Conservation (phyloP, 257 asterid species). For the Craterostigma plantagineum region DNA sequence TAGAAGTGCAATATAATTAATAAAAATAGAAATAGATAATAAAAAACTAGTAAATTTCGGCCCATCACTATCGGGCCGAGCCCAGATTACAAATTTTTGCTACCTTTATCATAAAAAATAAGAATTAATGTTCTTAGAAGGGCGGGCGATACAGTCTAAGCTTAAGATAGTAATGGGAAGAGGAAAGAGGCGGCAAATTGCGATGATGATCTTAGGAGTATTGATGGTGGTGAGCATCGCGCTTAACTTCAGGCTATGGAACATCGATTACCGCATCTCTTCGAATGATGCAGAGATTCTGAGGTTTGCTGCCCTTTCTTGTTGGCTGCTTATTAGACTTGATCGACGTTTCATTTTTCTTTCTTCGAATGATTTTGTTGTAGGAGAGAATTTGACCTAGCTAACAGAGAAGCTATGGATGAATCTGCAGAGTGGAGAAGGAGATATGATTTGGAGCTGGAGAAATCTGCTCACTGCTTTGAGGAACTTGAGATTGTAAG, state of each 20-base stretch:
- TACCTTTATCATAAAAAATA: no score
- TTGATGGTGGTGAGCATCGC: slow-evolving; percentile 49
- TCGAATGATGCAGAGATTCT: slow-evolving; percentile 37
- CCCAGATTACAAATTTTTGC: no score
- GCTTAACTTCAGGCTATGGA: slow-evolving; percentile 65
- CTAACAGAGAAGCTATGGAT: slow-evolving; percentile 96
- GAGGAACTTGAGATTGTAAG: slow-evolving; percentile 31
- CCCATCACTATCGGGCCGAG: no score
- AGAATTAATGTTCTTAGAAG: no score
- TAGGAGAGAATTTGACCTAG: slow-evolving; percentile 91
- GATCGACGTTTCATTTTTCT: neutral
- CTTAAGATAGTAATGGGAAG: slow-evolving; percentile 25
- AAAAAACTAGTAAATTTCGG: no score
- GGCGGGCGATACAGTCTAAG: no score
- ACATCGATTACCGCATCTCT: slow-evolving; percentile 44
- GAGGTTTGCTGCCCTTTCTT: slow-evolving; percentile 26
- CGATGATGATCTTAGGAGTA: slow-evolving; percentile 27
- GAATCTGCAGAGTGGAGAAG: slow-evolving; percentile 98
- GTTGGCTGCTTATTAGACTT: neutral
- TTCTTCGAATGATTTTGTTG: slow-evolving; percentile 12
- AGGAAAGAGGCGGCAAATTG: slow-evolving; percentile 27
- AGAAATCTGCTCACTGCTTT: slow-evolving; percentile 28
- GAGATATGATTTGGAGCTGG: slow-evolving; percentile 58
- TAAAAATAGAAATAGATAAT: no score
- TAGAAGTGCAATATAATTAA: no score